Percentiles rank a stretch among this genome's conserved stretches.
Conservation (phyloP, 805 yeast species). For the Yamadazyma sp. region DNA sequence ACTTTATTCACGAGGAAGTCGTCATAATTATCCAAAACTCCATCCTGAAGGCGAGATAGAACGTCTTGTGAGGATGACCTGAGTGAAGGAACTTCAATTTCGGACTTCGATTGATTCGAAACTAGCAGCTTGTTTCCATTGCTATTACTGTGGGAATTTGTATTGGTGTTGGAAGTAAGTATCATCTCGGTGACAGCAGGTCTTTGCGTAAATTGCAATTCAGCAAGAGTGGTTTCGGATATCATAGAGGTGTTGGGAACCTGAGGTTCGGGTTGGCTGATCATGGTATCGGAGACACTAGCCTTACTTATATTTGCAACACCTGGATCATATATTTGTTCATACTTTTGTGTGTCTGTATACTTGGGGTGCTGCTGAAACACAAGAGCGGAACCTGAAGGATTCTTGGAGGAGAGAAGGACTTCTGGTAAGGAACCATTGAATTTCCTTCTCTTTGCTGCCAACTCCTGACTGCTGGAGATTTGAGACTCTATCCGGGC, state of each 20-base stretch:
- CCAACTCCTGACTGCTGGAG: background rate
- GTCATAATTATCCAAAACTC: background rate
- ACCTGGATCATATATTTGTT: background rate
- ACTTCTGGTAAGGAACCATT: background rate
- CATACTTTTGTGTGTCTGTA: constrained; percentile 3
- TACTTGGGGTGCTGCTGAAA: constrained; percentile 7
- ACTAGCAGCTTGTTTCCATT: background rate
- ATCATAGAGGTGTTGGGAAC: constrained; percentile 8
- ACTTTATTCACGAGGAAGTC: constrained; percentile 5
- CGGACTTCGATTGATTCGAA: background rate
- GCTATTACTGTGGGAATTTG: background rate
- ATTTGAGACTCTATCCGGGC: background rate
- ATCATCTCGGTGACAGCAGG: background rate
- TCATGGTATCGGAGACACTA: constrained; percentile 2
- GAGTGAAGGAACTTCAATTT: constrained; percentile 2
- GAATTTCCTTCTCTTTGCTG: background rate
- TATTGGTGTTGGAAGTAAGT: constrained; percentile 2
- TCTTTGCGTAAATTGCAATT: background rate
- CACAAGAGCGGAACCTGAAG: constrained; percentile 3
- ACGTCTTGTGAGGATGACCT: constrained; percentile 1
- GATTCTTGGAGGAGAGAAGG: background rate
- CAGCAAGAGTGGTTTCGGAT: constrained; percentile 2
- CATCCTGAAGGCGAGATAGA: background rate
- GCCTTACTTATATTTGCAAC: background rate
- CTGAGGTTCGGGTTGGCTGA: constrained; percentile 8